phyloP scores from a whole-genome alignment of 163 green algal genomes.

The Prototheca wickerhamii region DNA sequence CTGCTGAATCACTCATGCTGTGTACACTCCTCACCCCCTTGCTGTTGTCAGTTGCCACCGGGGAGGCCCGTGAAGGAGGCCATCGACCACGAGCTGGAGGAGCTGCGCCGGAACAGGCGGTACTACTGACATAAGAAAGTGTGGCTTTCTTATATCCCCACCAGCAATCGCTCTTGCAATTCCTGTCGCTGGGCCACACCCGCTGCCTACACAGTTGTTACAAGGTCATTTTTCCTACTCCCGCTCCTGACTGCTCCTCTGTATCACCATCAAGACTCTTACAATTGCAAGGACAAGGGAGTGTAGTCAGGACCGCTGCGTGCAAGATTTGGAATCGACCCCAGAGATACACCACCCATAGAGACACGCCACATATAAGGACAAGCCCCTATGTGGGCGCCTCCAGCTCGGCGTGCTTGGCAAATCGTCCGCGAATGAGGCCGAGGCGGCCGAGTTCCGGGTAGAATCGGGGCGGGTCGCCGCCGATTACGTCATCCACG shows the following conservation, averaged over 20 bases:
- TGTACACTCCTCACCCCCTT: not conserved
- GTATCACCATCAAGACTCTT: too few species aligned
- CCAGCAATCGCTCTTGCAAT: too few species aligned
- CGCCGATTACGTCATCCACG: conserved; percentile 43
- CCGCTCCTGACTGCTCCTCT: too few species aligned
- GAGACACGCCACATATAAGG: not conserved
- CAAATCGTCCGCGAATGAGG: not conserved
- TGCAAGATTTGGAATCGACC: not conserved
- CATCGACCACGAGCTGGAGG: conserved; percentile 46
- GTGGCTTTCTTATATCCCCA: too few species aligned
- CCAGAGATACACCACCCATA: too few species aligned
- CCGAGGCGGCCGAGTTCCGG: not conserved
- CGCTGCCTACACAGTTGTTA: too few species aligned
- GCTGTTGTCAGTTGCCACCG: conserved; percentile 58
- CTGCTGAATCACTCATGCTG: not conserved
- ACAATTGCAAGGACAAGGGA: too few species aligned
- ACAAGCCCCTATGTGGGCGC: too few species aligned
- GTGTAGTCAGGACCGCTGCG: not conserved
- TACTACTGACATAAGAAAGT: too few species aligned
- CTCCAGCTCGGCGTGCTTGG: not conserved
- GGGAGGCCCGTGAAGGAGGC: conserved; percentile 63
- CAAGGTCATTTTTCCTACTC: too few species aligned
- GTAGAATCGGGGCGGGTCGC: not conserved
- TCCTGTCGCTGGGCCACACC: too few species aligned
- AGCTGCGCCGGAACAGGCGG: conserved; percentile 2